Conservation (phyloP, 2,329 filamentous ascomycete genomes). For the Simplicillium sp. region DNA sequence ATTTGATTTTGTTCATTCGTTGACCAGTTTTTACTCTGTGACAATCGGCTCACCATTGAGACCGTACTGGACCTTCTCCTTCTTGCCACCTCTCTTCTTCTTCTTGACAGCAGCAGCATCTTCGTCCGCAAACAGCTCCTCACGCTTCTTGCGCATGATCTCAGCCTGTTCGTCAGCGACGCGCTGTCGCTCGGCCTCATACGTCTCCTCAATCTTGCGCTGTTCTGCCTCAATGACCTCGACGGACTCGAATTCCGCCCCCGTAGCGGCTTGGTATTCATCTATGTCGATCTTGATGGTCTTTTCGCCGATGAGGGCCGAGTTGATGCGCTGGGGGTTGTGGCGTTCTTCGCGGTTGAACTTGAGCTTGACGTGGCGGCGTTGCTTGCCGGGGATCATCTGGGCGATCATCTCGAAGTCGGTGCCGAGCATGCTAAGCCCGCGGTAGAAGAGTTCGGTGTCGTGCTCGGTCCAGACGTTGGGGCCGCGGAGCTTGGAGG, state of each 20-base stretch:
- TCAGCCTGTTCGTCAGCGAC: slow-evolving; percentile 37
- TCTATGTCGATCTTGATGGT: slow-evolving; percentile 49
- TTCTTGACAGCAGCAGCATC: slow-evolving; percentile 15
- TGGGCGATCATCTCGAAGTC: slow-evolving; percentile 73
- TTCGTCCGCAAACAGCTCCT: slow-evolving; percentile 37
- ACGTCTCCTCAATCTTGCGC: slow-evolving; percentile 33
- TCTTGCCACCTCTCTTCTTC: slow-evolving; percentile 23
- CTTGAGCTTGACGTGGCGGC: slow-evolving; percentile 71
- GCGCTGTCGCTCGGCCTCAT: slow-evolving; percentile 32
- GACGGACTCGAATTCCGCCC: slow-evolving; percentile 43
- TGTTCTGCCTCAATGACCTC: slow-evolving; percentile 48
- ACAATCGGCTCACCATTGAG: slow-evolving; percentile 25
- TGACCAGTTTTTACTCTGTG: too few relatives aligned
- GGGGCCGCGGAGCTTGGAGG: slow-evolving; percentile 51
- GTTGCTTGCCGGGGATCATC: slow-evolving; percentile 63
- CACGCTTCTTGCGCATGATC: slow-evolving; percentile 35
- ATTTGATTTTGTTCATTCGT: too few relatives aligned
- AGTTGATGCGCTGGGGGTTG: slow-evolving; percentile 53
- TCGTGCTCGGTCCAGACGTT: slow-evolving; percentile 63
- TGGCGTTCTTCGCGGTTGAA: slow-evolving; percentile 71
- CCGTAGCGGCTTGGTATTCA: slow-evolving; percentile 47
- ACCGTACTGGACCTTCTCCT: slow-evolving; percentile 23
- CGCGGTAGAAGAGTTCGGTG: slow-evolving; percentile 69
- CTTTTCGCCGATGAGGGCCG: slow-evolving; percentile 52
- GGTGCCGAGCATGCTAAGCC: slow-evolving; percentile 67